Base-by-base conservation (phyloP, 2,329 filamentous ascomycete species). In the Pestalotiopsis sp. region DNA sequence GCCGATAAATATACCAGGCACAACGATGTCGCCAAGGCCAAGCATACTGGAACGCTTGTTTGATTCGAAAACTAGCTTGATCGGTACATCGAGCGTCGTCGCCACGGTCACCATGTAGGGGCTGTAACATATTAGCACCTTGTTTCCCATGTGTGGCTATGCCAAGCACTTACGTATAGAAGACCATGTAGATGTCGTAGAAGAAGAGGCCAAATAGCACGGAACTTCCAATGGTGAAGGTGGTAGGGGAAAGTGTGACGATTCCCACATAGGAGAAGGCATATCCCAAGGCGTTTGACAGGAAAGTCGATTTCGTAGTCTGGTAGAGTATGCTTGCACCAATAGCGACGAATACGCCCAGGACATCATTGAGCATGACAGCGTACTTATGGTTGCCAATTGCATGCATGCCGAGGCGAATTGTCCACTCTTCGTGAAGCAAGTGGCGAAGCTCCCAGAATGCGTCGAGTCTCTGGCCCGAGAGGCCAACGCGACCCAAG, bases 181-280 rank as follows among this genome's bases (percentile, higher is more conserved):
- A 96, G 5, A 96, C 93, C 85, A 95, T 94, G 79, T 96, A 90
- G 63, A 99, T 95, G 78, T 99, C 95, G 77, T 99, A 99, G 76
- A 97, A 89, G 83, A 98, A 98, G 1, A 98, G 84, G 0, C 92
- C 93, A 11, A 85, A 83, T 1, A 98, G 84, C 11, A 98, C 90
- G 58, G 95, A 80, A 6, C 91, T 92, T 0, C 94, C 94, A 0
- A 93, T 97, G 67, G 87, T 83, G 77, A 98, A 97, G 0, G 94
- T 95, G 0, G 94, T 97, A 0, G 95, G 94, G 1, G 94, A 97
- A 83, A 98, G 89, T 66, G 97, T 82, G 74, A 95, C 89, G 67
- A 98, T 86, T 4, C 93, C 90, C 7, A 89, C 88, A 76, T 98
- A 98, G 72, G 92, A 95, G 82, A 97, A 94, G 5, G 92, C 92